Evolutionary conservation across 1,139 yeast species (phyloP).

Genomic region (Pichia sp.): DNA sequence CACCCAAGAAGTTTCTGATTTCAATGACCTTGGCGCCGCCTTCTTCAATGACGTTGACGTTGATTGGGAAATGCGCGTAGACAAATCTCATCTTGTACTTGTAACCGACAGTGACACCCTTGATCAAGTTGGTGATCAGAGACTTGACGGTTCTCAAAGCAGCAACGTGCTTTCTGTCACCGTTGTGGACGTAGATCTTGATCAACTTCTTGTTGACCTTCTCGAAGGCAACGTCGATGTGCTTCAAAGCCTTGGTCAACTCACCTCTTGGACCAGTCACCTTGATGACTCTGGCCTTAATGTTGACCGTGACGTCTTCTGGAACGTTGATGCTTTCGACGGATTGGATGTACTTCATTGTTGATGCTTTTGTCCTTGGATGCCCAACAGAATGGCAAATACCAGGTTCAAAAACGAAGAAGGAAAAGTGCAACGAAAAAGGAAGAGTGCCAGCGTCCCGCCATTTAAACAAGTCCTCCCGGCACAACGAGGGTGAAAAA

Average conservation of each 20-base stretch:
- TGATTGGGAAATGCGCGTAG: slow-evolving; percentile 99
- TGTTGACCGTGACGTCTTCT: slow-evolving; percentile 86
- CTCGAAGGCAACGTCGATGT: slow-evolving; percentile 88
- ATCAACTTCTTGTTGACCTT: slow-evolving; percentile 70
- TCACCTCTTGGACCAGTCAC: slow-evolving; percentile 99
- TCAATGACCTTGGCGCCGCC: slow-evolving; percentile 78
- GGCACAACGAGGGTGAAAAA: background rate
- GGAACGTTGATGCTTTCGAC: slow-evolving; percentile 91
- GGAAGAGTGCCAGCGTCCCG: background rate
- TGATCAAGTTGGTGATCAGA: slow-evolving; percentile 86
- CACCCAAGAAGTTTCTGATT: slow-evolving; percentile 99
- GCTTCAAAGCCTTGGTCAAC: slow-evolving; percentile 86
- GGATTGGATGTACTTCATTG: slow-evolving; percentile 92
- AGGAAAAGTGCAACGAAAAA: background rate
- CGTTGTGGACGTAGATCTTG: slow-evolving; percentile 93
- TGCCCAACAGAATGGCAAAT: background rate
- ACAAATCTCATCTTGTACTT: slow-evolving; percentile 99
- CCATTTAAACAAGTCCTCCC: slow-evolving; percentile 1
- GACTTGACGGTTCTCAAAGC: slow-evolving; percentile 98
- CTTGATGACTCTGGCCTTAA: slow-evolving; percentile 86
- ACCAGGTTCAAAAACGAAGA: background rate
- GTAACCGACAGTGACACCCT: slow-evolving; percentile 99
- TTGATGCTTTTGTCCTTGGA: background rate
- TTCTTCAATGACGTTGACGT: slow-evolving; percentile 80
- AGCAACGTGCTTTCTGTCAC: slow-evolving; percentile 99